These are phyloP conservation scores for Dujonia santamariae DNA, from an alignment of 1,139 yeast species.

Conservation along the genomic window DNA sequence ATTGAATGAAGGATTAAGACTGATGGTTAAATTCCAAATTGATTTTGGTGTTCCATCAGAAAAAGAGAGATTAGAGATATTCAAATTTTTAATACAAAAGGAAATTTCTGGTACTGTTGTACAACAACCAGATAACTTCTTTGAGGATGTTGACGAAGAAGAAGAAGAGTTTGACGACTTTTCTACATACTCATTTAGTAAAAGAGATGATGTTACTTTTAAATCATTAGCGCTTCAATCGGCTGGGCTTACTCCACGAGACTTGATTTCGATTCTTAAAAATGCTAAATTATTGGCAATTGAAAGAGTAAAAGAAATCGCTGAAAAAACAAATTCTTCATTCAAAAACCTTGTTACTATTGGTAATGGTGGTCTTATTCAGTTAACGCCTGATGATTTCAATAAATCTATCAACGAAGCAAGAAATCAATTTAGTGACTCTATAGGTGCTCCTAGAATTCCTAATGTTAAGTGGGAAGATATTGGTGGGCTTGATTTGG, in stretches of 20 bases:
- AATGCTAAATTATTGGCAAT: conserved; percentile 60
- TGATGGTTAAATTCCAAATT: conserved; percentile 73
- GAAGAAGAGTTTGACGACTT: conserved; percentile 16
- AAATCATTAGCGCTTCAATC: conserved; percentile 74
- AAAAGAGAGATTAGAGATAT: conserved; percentile 63
- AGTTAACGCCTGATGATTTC: conserved; percentile 62
- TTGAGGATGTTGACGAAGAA: conserved; percentile 17
- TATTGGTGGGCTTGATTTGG: conserved; percentile 86
- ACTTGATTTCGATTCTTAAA: conserved; percentile 67
- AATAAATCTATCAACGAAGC: conserved; percentile 76
- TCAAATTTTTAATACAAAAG: conserved; percentile 42
- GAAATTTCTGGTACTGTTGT: not conserved
- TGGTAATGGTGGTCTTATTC: conserved; percentile 54
- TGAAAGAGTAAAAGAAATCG: conserved; percentile 40
- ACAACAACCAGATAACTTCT: not conserved
- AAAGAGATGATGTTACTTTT: conserved; percentile 55
- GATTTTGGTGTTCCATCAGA: conserved; percentile 78
- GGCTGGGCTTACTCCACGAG: conserved; percentile 90
- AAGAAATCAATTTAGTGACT: conserved; percentile 82
- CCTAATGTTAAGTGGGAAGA: conserved; percentile 96
- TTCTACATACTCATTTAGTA: conserved; percentile 20
- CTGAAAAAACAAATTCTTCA: conserved; percentile 14
- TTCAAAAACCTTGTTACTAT: conserved; percentile 28
- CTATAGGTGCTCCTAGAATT: conserved; percentile 95
- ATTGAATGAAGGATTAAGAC: conserved; percentile 63